Evolutionary conservation across 129 eudicot genomes (phyloP), one percentile per base, ranked within the genome.

Genomic region (Chrysanthemum makinoi): DNA sequence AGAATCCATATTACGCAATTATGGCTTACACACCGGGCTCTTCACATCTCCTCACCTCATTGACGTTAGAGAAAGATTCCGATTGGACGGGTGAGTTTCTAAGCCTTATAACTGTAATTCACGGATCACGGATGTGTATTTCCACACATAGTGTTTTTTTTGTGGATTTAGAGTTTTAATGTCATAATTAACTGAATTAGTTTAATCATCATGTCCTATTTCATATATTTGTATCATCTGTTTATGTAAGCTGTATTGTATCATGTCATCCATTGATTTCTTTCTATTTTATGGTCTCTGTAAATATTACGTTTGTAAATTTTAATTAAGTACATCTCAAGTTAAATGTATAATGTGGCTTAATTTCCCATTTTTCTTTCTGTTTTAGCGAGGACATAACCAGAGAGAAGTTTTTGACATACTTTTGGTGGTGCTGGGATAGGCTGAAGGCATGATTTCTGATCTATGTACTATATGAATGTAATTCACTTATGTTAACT

Each of bases 31-130:
- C 78, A 94, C 96, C 30, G 96, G 96, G 3, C 90, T 94, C 52
- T 94, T 94, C 80, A 94, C 98, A 35, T 94, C 98, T 60, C 98
- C 98, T 51, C 96, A 94, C 77, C 98, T 94, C 79, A 89, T 94
- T 85, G 98, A 94, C 73, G 90, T 94, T 75, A 82, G 92, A 75
- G 96, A 94, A 87, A 85, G 98, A 82, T 87, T 89, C 77, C 89
- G 83, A 65, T 62, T 94, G 66, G 79, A 94, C 68, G 96, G 98
- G 95, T 94, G 77, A 76, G 92, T 28, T 69, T 70, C 22, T 73
- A n/a, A 49, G 39, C 15, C 64, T 52, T 22, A 20, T 39, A 70
- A 47, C 33, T 19, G 14, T 69, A 39, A 59, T 53, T 77, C 48
- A 35, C 24, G 13, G 10, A 30, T 30, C 35, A 30, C 35, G 6